Evolutionary conservation across 2,329 filamentous ascomycete species (phyloP).

Genomic region (Hymenoscyphus scutula): DNA sequence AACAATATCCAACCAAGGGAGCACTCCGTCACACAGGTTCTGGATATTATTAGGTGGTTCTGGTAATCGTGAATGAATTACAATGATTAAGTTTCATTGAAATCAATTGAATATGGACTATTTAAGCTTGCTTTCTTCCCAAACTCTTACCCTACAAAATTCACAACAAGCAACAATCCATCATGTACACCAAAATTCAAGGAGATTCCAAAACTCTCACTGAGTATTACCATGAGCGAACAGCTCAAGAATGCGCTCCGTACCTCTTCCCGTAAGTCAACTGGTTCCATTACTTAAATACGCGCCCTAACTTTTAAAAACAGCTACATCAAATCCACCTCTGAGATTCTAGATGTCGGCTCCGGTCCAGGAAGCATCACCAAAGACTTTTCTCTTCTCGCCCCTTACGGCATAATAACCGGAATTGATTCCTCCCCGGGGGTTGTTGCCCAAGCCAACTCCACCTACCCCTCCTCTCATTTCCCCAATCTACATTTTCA

Average conservation of each 20-base stretch:
- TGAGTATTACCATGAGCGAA: neutral
- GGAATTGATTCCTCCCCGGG: neutral
- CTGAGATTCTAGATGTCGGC: neutral
- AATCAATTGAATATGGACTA: too few species aligned
- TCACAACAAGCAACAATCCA: neutral
- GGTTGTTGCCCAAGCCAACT: neutral
- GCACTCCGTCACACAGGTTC: too few species aligned
- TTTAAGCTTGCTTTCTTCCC: too few species aligned
- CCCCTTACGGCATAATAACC: neutral
- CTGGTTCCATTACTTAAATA: neutral
- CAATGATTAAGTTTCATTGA: too few species aligned
- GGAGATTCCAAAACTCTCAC: neutral
- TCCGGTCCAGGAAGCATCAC: neutral
- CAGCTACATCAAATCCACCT: neutral
- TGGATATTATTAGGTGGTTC: too few species aligned
- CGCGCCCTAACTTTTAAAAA: too few species aligned
- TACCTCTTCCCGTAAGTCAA: neutral
- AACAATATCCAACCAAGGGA: too few species aligned
- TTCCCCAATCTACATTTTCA: neutral
- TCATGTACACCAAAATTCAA: neutral
- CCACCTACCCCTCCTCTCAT: neutral
- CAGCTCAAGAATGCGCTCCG: neutral
- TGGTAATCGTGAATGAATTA: too few species aligned
- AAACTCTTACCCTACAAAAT: too few species aligned
- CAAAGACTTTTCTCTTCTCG: neutral